Evolutionary conservation across 2,329 filamentous ascomycete species (phyloP).

Genomic region (Coniochaeta pulveracea): DNA sequence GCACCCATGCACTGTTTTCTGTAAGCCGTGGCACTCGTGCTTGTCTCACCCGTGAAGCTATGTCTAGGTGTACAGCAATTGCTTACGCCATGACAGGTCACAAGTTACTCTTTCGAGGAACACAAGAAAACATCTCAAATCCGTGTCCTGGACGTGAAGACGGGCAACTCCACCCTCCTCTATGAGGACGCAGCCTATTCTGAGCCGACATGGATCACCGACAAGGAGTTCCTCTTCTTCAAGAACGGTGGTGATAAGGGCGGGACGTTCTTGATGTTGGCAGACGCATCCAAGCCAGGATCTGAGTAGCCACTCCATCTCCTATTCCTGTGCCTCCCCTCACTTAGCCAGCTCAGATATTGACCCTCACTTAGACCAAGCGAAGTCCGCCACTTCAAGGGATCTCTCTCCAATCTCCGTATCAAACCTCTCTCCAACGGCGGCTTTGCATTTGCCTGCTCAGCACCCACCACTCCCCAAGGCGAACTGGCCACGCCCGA

Average conservation of each 20-base stretch:
- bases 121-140: slow-evolving; percentile 61
- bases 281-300: slow-evolving; percentile 20
- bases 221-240: slow-evolving; percentile 49
- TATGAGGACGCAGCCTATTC: slow-evolving; percentile 53
- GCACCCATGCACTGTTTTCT: slow-evolving; percentile 54
- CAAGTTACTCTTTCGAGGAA: slow-evolving; percentile 68
- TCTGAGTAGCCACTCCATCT: background rate
- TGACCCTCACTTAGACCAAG: slow-evolving; percentile 21
- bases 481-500: slow-evolving; percentile 60
- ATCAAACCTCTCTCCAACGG: slow-evolving; percentile 33
- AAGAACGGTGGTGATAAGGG: slow-evolving; percentile 32
- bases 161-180: slow-evolving; percentile 53
- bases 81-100: slow-evolving; percentile 38
- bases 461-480: slow-evolving; percentile 53
- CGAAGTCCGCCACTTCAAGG: slow-evolving; percentile 36
- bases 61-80: background rate
- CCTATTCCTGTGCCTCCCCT: background rate
- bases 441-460: slow-evolving; percentile 43
- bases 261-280: slow-evolving; percentile 32
- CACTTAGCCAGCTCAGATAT: background rate
- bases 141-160: slow-evolving; percentile 55
- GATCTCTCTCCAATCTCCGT: slow-evolving; percentile 48
- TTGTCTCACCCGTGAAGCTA: background rate
- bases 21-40: slow-evolving; percentile 21
- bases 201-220: slow-evolving; percentile 68